phyloP scores from a whole-genome alignment of 768 basidiomycete genomes.

The Gautieria morchelliformis region DNA sequence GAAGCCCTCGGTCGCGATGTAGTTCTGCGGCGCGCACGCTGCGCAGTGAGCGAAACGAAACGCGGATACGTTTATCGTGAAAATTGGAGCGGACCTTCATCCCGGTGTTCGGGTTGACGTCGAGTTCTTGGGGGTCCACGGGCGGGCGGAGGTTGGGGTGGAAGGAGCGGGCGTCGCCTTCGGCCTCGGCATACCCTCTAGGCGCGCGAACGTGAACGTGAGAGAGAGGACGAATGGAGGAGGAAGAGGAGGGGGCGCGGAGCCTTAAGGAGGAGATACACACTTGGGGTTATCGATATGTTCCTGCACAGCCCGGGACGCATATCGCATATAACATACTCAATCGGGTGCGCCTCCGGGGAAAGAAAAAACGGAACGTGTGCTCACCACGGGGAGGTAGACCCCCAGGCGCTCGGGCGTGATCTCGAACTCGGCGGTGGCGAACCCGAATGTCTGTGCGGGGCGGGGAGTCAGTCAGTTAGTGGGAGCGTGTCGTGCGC shows the following conservation, averaged over 20 bases:
- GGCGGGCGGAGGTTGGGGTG: slow-evolving; percentile 70
- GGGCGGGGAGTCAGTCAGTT: neutral
- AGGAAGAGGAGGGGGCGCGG: too few species aligned
- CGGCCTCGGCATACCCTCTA: slow-evolving; percentile 56
- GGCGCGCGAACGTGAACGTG: neutral
- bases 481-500: slow-evolving; percentile 10
- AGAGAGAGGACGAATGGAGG: neutral
- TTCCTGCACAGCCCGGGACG: slow-evolving; percentile 29
- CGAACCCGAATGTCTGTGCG: slow-evolving; percentile 48
- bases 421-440: slow-evolving; percentile 61
- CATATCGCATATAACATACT: too few species aligned
- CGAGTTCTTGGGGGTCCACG: slow-evolving; percentile 59
- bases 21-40: too few species aligned
- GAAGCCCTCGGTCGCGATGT: slow-evolving; percentile 61
- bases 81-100: slow-evolving; percentile 49
- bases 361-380: neutral
- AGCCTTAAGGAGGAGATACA: too few species aligned
- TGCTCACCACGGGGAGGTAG: slow-evolving; percentile 58
- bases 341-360: too few species aligned
- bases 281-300: slow-evolving; percentile 76
- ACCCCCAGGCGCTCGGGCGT: slow-evolving; percentile 65
- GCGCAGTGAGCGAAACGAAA: too few species aligned
- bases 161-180: slow-evolving; percentile 61
- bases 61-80: too few species aligned
- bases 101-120: slow-evolving; percentile 65